Evolutionary conservation across 257 asterid genomes (phyloP).

Genomic region (Solanum medicagineum): DNA sequence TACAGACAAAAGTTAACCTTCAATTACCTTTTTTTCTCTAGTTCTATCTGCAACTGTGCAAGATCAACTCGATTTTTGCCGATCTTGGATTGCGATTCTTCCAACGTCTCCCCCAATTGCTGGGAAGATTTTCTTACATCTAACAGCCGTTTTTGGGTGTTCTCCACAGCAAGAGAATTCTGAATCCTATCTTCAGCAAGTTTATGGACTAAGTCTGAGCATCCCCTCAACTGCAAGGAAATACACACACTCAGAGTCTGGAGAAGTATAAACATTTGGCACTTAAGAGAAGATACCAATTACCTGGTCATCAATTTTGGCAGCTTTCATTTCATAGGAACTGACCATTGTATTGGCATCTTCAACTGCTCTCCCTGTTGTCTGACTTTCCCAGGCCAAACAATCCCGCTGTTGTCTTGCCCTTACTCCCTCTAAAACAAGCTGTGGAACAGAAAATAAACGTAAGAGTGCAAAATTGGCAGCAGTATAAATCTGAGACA

Average conservation of each 20-base stretch:
- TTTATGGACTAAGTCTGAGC: slow-evolving; percentile 62
- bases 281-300: neutral
- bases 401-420: slow-evolving; percentile 58
- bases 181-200: slow-evolving; percentile 62
- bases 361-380: slow-evolving; percentile 47
- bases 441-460: slow-evolving; percentile 37
- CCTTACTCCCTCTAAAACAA: slow-evolving; percentile 73
- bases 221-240: slow-evolving; percentile 62
- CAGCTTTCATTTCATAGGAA: slow-evolving; percentile 45
- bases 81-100: slow-evolving; percentile 59
- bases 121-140: slow-evolving; percentile 55
- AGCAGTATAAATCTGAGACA: neutral
- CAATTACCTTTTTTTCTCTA: slow-evolving; percentile 77
- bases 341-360: slow-evolving; percentile 52
- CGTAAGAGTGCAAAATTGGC: neutral
- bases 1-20: neutral
- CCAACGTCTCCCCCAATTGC: slow-evolving; percentile 41
- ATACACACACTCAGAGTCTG: slow-evolving; percentile 6
- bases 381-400: slow-evolving; percentile 54
- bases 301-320: slow-evolving; percentile 92
- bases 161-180: slow-evolving; percentile 38
- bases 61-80: slow-evolving; percentile 37
- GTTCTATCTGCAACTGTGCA: slow-evolving; percentile 54
- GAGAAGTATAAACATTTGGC: neutral
- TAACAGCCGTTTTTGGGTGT: slow-evolving; percentile 37